Conservation (phyloP, 2,329 filamentous ascomycete species). For the Xylariomycetidae sp. region DNA sequence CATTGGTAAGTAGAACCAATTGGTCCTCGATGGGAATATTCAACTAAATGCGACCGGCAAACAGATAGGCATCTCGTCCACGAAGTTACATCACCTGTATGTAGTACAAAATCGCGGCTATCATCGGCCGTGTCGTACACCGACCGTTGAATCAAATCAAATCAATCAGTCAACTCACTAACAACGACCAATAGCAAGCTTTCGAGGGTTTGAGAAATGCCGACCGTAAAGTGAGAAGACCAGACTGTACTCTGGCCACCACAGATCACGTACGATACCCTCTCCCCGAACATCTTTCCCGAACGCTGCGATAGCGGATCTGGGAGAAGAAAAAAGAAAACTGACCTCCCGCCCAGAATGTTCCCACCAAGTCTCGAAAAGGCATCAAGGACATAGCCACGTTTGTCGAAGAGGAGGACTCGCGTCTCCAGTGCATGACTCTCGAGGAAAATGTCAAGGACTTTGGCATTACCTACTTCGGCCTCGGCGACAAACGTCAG, state of each 20-base stretch:
- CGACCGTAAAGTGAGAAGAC: slow-evolving; percentile 79
- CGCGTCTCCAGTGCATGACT: slow-evolving; percentile 87
- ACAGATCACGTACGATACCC: slow-evolving; percentile 78
- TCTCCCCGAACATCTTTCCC: too few relatives aligned
- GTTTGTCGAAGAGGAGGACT: slow-evolving; percentile 94
- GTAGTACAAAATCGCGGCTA: slow-evolving; percentile 25
- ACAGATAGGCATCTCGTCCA: slow-evolving; percentile 92
- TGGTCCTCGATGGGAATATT: slow-evolving; percentile 1
- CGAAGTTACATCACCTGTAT: slow-evolving; percentile 93
- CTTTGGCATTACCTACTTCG: slow-evolving; percentile 95
- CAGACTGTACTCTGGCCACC: slow-evolving; percentile 94
- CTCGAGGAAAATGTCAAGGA: slow-evolving; percentile 97
- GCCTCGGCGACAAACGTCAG: slow-evolving; percentile 91
- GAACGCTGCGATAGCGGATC: too few relatives aligned
- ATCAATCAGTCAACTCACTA: too few relatives aligned
- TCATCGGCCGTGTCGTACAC: background rate
- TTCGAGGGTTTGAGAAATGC: slow-evolving; percentile 95
- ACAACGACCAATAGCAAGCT: slow-evolving; percentile 84
- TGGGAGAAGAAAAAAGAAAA: too few relatives aligned
- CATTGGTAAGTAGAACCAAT: slow-evolving; percentile 61
- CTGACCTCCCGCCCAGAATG: slow-evolving; percentile 65
- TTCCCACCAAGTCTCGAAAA: slow-evolving; percentile 87
- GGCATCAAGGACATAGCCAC: slow-evolving; percentile 88
- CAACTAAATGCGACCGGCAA: slow-evolving; percentile 11
- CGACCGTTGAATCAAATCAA: too few relatives aligned